Evolutionary conservation across 306 rosid species (phyloP).

Genomic region (Corylus heterophylla): DNA sequence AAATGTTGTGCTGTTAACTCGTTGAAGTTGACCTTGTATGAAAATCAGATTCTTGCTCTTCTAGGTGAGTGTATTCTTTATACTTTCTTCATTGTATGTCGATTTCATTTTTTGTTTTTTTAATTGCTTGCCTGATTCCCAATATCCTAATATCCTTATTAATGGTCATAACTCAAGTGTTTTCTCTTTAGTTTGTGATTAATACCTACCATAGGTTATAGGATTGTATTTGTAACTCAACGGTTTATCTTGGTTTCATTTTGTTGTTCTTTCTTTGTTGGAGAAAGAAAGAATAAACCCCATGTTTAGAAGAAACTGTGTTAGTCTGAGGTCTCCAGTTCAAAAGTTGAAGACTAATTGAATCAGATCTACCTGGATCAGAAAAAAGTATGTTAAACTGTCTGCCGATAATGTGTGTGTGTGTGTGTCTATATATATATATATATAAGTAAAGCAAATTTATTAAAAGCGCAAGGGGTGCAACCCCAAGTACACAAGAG

Average conservation of each 20-base stretch:
- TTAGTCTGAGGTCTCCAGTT: background rate
- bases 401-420: background rate
- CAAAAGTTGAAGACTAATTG: background rate
- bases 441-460: too few species aligned
- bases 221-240: background rate
- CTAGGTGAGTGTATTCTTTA: constrained; percentile 56
- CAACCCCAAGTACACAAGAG: too few species aligned
- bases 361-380: background rate
- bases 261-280: background rate
- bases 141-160: background rate
- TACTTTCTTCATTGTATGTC: background rate
- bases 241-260: background rate
- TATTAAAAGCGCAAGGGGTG: too few species aligned
- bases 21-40: constrained; percentile 74
- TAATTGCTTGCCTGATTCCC: background rate
- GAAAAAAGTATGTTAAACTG: background rate
- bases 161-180: background rate
- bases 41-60: constrained; percentile 97
- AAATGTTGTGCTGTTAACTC: constrained; percentile 86
- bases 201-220: background rate
- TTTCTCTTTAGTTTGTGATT: background rate
- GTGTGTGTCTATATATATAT: too few species aligned
- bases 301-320: background rate
- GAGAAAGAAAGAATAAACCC: background rate
- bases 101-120: background rate